Evolutionary conservation across 331 rosid species (phyloP), one percentile per base, ranked within the genome.

Genomic region (Rosa hybrid): DNA sequence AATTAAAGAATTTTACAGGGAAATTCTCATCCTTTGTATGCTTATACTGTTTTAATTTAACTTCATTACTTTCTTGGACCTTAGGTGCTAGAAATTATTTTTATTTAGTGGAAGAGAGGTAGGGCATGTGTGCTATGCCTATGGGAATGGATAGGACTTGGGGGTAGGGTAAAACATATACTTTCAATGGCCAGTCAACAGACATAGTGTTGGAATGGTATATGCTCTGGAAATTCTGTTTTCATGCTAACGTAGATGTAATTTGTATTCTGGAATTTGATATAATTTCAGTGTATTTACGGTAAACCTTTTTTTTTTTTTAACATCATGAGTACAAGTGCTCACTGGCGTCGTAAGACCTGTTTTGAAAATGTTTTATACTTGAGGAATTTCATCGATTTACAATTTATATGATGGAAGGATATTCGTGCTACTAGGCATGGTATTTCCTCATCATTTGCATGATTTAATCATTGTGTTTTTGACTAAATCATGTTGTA

Each of bases 1-100:
- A 71, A 94, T 94, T 80, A 90, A 85, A 83, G 97, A 94, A 81
- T 94, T 81, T 74, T 94, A 94, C 90, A 89, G 98, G 98, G 91
- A 83, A 46, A 45, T 8, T 82, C 41, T 78, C 74, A 16, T 77
- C 75, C 67, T 72, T 50, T 74, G 69, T 34, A 34, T 82, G 20
- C 75, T 75, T 76, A 51, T 34, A 34, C 45, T 59, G 50, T 41
- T 76, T 27, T 12, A n/a, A 12, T 71, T 9, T 34, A 23, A 0
- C 23, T 34, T 39, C 45, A 16, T 42, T 54, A 12, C 75, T 68
- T 34, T 69, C 64, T 68, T 13, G 21, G 21, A 41, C 21, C 8
- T 17, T 41, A 65, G 12, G 46, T 34, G 12, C 46, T 34, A 65
- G 39, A 34, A 34, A 34, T 34, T 34, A 34, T 34, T 34, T 34